Percentiles rank a stretch among this genome's conserved stretches.
phyloP scores from a whole-genome alignment of 768 basidiomycete genomes.

The Boletus patriciae region DNA sequence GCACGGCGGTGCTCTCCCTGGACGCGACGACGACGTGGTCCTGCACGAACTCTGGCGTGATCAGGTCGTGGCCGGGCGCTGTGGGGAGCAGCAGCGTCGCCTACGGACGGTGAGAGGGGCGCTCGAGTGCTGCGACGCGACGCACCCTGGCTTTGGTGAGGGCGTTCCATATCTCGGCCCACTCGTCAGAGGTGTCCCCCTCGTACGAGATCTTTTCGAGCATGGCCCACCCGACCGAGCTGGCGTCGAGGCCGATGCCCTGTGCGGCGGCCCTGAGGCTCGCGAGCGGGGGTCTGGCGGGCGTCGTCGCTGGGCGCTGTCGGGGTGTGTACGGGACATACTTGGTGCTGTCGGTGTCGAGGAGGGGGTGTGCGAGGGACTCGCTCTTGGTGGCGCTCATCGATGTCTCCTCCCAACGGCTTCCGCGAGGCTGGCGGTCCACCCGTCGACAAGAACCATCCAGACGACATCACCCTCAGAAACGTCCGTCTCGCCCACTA shows the following conservation, averaged over 20 bases:
- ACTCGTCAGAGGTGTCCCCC: conserved; percentile 53
- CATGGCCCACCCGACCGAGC: conserved; percentile 73
- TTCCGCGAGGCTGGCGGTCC: conserved; percentile 20
- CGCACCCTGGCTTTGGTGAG: conserved; percentile 67
- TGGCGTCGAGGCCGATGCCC: conserved; percentile 60
- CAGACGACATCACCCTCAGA: conserved; percentile 29
- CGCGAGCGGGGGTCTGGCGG: conserved; percentile 39
- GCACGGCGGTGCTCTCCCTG: conserved; percentile 48
- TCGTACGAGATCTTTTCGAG: conserved; percentile 66
- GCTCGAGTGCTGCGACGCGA: conserved; percentile 3
- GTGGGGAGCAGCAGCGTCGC: conserved; percentile 79
- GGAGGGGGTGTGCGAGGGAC: conserved; percentile 62
- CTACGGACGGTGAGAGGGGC: conserved; percentile 39
- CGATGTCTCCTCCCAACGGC: conserved; percentile 13
- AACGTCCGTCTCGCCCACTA: conserved; percentile 40
- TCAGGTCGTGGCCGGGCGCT: conserved; percentile 53
- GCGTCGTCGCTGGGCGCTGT: conserved; percentile 53
- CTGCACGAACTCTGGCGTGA: conserved; percentile 74
- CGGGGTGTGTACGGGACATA: conserved; percentile 81
- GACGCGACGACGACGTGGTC: conserved; percentile 71
- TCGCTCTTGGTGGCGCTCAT: conserved; percentile 50
- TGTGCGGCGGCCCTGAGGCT: conserved; percentile 74
- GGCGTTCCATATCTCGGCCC: conserved; percentile 67
- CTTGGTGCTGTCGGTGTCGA: conserved; percentile 43
- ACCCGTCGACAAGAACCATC: conserved; percentile 12